Percentiles rank a stretch among this genome's conserved stretches.
Conservation (phyloP, 148 eudicot species). For the Amaranthus hypochondriacus region DNA sequence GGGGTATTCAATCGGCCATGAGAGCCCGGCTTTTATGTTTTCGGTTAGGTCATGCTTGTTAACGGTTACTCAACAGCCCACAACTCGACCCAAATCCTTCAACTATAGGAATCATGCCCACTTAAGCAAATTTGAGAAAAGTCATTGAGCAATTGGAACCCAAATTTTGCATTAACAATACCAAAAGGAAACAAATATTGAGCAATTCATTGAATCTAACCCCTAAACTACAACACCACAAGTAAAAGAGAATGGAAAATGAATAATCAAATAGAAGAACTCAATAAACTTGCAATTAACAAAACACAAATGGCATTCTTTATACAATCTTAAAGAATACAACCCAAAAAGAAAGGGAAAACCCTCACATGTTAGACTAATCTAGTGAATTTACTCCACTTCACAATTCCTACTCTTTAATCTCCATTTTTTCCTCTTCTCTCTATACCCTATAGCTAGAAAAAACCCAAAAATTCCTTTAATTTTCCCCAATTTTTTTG, state of each 20-base stretch:
- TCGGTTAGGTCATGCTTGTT: no score
- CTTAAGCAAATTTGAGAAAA: no score
- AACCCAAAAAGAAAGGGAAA: background rate
- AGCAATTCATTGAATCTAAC: no score
- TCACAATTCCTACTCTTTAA: conserved; percentile 1
- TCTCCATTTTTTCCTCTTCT: background rate
- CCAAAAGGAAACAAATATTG: background rate
- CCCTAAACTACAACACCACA: no score
- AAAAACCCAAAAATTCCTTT: background rate
- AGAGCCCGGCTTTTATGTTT: no score
- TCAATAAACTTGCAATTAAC: background rate
- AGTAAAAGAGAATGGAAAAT: background rate
- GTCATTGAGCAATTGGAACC: no score
- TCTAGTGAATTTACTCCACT: background rate
- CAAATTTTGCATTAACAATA: background rate
- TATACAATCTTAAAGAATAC: conserved; percentile 11
- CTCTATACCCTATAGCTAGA: background rate
- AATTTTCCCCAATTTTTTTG: background rate
- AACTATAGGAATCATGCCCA: no score
- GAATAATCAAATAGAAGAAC: background rate
- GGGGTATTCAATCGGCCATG: no score
- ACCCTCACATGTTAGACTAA: background rate
- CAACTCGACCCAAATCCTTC: no score
- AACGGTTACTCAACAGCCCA: no score
- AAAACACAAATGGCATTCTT: background rate